A percentile compares a stretch with the other conserved stretches of the same genome.
These are phyloP conservation scores for Skeletonema potamos DNA, from an alignment of 108 stramenopile species.

Conservation along the genomic window DNA sequence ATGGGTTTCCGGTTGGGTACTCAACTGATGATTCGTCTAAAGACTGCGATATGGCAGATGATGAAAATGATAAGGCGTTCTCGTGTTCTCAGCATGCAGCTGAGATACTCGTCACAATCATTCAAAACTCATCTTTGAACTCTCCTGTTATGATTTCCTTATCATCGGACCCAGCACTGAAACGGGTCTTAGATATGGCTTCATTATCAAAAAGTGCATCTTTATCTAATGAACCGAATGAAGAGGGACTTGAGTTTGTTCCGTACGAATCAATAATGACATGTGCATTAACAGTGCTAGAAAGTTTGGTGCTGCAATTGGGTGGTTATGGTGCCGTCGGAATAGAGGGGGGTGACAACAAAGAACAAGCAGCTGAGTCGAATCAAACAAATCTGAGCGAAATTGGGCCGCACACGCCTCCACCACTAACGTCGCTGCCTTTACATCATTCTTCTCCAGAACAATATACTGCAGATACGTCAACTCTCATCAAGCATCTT, in stretches of 20 bases:
- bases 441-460: slow-evolving; percentile 8
- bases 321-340: slow-evolving; percentile 85
- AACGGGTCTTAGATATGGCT: slow-evolving; percentile 47
- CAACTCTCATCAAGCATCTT: slow-evolving; percentile 56
- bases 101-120: slow-evolving; percentile 82
- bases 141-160: slow-evolving; percentile 59
- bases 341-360: slow-evolving; percentile 7
- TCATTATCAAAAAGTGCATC: background rate
- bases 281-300: slow-evolving; percentile 79
- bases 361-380: background rate
- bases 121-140: slow-evolving; percentile 79
- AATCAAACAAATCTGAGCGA: slow-evolving; percentile 5
- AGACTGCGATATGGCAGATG: background rate
- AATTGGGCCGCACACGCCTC: slow-evolving; percentile 29
- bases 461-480: slow-evolving; percentile 29
- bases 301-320: slow-evolving; percentile 83
- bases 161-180: slow-evolving; percentile 59
- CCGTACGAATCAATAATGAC: slow-evolving; percentile 75
- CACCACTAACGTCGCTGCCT: background rate
- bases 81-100: slow-evolving; percentile 68
- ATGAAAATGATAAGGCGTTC: slow-evolving; percentile 15
- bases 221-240: background rate
- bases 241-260: slow-evolving; percentile 31
- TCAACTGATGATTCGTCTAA: background rate
- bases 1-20: slow-evolving; percentile 43